Evolutionary conservation across 495 filamentous ascomycete species (phyloP), one percentile per base, ranked within the genome.

Genomic region (Hypoxylon trugodes): DNA sequence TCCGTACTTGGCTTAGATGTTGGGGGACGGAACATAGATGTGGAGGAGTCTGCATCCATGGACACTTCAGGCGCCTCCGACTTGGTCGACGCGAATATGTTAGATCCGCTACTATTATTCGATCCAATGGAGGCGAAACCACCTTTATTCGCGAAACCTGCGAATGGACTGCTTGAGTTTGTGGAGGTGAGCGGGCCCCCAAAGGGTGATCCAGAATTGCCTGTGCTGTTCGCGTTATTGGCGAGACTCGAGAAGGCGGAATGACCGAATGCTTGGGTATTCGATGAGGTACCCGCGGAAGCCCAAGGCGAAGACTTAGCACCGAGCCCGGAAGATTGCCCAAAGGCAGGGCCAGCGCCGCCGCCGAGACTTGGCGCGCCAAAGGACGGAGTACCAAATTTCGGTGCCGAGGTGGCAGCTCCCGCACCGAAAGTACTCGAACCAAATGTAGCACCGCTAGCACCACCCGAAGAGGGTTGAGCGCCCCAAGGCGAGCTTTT

Each of bases 71-170:
- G 68, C 8, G 65, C 59, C 37, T 52, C 68, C 3, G 74, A 53
- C 16, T 70, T 82, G 35, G 79, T 75, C 0, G 79, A 76, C 1
- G 78, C 84, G 60, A 90, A 87, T 41, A 81, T 72, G 55, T 70
- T 81, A 36, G 76, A 45, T 73, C 77, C 68, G 42, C 65, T 56
- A 33, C 43, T 54, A 38, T 43, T 69, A 26, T 66, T 69, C 13
- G 72, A 41, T 32, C 61, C 73, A 18, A 83, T 60, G 2, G 82
- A 76, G 6, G 76, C 78, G 73, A 90, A 89, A 8, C 85, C 84
- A 21, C 80, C 76, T 43, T 84, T 80, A 45, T 68, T 79, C 5
- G 86, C 86, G 69, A 88, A 89, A 25, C 75, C 77, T 24, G 84
- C 81, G 66, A 90, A 90, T 3, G 84, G 84, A 37, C 80, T 73